Percentiles rank a stretch among this genome's conserved stretches.
phyloP scores from a whole-genome alignment of 2,329 filamentous ascomycete species.

The Annulohypoxylon truncatum region DNA sequence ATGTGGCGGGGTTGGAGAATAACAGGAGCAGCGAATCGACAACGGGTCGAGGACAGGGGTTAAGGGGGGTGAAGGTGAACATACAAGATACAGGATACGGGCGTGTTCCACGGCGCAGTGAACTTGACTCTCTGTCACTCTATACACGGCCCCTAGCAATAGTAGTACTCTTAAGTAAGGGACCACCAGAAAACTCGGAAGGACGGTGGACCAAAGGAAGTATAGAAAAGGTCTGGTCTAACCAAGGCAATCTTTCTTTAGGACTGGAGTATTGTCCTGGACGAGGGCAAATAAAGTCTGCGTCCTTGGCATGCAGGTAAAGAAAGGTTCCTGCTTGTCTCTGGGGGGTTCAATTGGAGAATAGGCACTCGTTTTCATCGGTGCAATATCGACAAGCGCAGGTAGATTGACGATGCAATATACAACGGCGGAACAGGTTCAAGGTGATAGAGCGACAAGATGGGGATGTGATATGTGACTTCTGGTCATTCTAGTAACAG shows the following conservation, averaged over 20 bases:
- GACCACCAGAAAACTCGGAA: conserved; percentile 50
- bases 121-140: conserved; percentile 41
- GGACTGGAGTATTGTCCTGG: conserved; percentile 46
- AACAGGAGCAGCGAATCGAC: conserved; percentile 47
- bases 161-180: conserved; percentile 48
- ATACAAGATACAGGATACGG: conserved; percentile 40
- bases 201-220: conserved; percentile 57
- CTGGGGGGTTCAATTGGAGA: conserved; percentile 54
- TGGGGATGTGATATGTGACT: conserved; percentile 45
- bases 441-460: conserved; percentile 42
- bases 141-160: conserved; percentile 46
- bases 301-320: conserved; percentile 57
- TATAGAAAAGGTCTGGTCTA: conserved; percentile 50
- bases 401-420: conserved; percentile 58
- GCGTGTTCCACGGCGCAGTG: conserved; percentile 43
- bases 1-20: conserved; percentile 55
- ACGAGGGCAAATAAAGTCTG: conserved; percentile 49
- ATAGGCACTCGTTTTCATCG: conserved; percentile 49
- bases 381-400: conserved; percentile 57
- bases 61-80: conserved; percentile 49
- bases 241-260: conserved; percentile 48
- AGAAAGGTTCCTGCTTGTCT: conserved; percentile 49
- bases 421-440: conserved; percentile 54
- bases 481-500: conserved; percentile 42
- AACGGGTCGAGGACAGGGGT: conserved; percentile 51